Evolutionary conservation across 164 flowering plant species (phyloP).

Genomic region (Vitis vinifera): DNA sequence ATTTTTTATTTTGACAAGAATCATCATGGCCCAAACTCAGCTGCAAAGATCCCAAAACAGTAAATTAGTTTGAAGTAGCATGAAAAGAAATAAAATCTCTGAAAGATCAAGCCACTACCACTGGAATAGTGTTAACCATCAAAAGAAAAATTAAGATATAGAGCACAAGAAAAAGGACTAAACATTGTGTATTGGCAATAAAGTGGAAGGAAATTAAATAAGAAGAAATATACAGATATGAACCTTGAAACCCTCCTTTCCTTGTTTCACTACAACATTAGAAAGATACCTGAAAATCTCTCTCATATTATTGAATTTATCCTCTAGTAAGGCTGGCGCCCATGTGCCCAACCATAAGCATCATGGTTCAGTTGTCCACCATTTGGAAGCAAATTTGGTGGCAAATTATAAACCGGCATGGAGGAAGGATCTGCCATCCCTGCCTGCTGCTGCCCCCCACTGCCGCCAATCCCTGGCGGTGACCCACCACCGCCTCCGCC

Average conservation of each 20-base stretch:
- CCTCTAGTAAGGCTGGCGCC: constrained; percentile 31
- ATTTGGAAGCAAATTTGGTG: constrained; percentile 52
- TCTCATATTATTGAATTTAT: background rate
- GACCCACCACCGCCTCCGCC: constrained; percentile 20
- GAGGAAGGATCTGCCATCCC: constrained; percentile 21
- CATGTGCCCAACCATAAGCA: constrained; percentile 58
- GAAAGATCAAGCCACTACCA: too few species aligned
- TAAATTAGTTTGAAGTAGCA: too few species aligned
- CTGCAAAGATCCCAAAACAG: too few species aligned
- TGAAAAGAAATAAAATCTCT: too few species aligned
- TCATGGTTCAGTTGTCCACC: constrained; percentile 56
- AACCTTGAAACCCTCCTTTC: background rate
- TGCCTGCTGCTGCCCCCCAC: constrained; percentile 14
- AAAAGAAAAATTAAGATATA: background rate
- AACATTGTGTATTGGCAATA: background rate
- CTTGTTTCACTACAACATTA: background rate
- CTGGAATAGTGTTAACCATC: background rate
- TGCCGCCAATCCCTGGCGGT: constrained; percentile 12
- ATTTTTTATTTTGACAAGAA: too few species aligned
- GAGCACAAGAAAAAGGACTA: background rate
- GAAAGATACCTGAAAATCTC: background rate
- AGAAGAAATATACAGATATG: constrained; percentile 8
- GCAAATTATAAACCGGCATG: constrained; percentile 38
- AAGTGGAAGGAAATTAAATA: background rate
- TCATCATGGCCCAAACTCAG: too few species aligned